These are phyloP conservation scores for Apiospora sp. DNA, from an alignment of 2,329 filamentous ascomycete species.

Conservation along the genomic window DNA sequence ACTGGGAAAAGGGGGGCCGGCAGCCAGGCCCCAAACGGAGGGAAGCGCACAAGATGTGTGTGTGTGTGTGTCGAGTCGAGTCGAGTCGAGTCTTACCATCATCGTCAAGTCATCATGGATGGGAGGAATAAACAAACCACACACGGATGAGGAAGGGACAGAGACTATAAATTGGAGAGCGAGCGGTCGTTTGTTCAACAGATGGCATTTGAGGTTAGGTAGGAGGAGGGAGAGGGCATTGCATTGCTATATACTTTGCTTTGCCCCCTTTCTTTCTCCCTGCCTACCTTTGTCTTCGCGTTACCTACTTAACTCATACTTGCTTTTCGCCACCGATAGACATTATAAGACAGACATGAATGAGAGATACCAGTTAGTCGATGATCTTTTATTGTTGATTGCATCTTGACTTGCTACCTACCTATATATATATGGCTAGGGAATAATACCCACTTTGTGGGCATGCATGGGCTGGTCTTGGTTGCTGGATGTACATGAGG, in stretches of 20 bases:
- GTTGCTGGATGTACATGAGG: neutral
- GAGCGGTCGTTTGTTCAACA: neutral
- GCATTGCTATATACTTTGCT: too few relatives aligned
- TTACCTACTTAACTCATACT: neutral
- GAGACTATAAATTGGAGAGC: neutral
- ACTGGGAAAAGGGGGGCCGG: neutral
- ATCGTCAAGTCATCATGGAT: neutral
- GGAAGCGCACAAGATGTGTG: neutral
- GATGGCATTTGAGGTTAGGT: neutral
- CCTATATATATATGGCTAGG: neutral
- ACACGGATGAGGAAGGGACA: neutral
- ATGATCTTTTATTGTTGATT: neutral
- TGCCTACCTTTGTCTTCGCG: neutral
- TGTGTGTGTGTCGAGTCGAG: neutral
- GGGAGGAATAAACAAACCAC: neutral
- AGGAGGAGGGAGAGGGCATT: neutral
- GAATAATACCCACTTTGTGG: neutral
- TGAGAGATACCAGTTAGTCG: conserved; percentile 3
- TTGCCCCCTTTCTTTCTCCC: neutral
- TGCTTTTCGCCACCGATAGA: conserved; percentile 6
- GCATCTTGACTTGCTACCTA: neutral
- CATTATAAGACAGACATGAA: conserved; percentile 4
- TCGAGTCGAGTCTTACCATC: neutral
- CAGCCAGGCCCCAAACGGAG: neutral
- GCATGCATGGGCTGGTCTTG: neutral